These are phyloP conservation scores for Paraconiothyrium sp. DNA, from an alignment of 2,329 filamentous ascomycete species.

Conservation along the genomic window DNA sequence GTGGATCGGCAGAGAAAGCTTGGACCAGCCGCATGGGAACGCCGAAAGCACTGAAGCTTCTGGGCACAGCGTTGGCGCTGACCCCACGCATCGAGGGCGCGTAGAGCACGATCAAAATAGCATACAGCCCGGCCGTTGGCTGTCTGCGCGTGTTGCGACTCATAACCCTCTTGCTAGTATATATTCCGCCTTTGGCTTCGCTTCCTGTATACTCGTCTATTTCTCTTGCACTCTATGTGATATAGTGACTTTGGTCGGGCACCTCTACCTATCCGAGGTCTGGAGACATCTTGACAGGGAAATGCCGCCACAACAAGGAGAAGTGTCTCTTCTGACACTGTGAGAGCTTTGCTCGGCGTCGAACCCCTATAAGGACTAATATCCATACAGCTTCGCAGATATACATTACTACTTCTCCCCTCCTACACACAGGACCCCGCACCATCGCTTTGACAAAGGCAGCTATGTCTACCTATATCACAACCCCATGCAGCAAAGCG, in stretches of 20 bases:
- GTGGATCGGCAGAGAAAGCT: constrained; percentile 25
- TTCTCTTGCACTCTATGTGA: constrained; percentile 18
- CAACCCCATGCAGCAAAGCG: constrained; percentile 71
- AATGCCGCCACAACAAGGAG: constrained; percentile 60
- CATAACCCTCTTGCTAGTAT: constrained; percentile 8
- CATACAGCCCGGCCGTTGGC: constrained; percentile 33
- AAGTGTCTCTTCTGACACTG: constrained; percentile 59
- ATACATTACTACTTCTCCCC: constrained; percentile 81
- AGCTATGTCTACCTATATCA: constrained; percentile 85
- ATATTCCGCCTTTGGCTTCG: constrained; percentile 4
- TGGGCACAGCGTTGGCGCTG: constrained; percentile 21
- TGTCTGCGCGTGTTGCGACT: constrained; percentile 21
- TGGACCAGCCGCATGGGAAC: constrained; percentile 19
- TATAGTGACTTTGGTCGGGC: background rate
- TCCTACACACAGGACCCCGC: constrained; percentile 72
- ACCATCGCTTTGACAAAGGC: constrained; percentile 81
- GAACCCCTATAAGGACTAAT: constrained; percentile 11
- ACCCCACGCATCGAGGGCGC: constrained; percentile 39
- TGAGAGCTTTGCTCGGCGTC: constrained; percentile 38
- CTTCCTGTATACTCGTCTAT: constrained; percentile 2
- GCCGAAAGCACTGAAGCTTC: constrained; percentile 11
- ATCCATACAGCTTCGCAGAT: constrained; percentile 71
- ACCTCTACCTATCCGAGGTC: background rate
- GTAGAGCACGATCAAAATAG: constrained; percentile 49
- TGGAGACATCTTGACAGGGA: background rate